A percentile compares a stretch with the other conserved stretches of the same genome.
These are phyloP conservation scores for Bruguiera parviflora DNA, from an alignment of 345 rosid genomes.

Conservation along the genomic window DNA sequence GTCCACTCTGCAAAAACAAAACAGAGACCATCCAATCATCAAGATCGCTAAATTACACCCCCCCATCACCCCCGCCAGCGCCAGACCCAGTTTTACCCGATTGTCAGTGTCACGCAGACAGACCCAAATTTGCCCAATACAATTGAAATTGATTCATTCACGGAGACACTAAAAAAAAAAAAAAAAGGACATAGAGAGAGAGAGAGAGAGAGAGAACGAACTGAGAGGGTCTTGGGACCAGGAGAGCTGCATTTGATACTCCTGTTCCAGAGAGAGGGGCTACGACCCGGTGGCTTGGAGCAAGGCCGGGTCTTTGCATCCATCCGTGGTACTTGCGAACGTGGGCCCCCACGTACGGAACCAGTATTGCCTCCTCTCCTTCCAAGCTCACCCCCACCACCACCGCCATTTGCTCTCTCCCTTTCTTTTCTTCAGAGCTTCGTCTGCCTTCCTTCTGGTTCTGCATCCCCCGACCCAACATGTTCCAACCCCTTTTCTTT, in stretches of 20 bases:
- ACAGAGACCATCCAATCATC: neutral
- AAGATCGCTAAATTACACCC: too few species aligned
- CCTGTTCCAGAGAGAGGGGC: conserved; percentile 77
- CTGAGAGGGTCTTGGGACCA: conserved; percentile 94
- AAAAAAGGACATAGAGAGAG: neutral
- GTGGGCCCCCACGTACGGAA: conserved; percentile 78
- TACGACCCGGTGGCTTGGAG: conserved; percentile 89
- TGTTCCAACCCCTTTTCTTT: too few species aligned
- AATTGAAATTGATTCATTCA: neutral
- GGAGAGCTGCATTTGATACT: conserved; percentile 76
- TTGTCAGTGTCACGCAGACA: neutral
- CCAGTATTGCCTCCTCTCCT: conserved; percentile 44
- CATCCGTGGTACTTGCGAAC: conserved; percentile 76
- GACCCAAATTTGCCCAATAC: conserved; percentile 9
- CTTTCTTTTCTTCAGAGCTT: too few species aligned
- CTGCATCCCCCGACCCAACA: too few species aligned
- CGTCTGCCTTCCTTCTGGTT: too few species aligned
- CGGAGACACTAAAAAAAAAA: neutral
- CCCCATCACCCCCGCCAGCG: too few species aligned
- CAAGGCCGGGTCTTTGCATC: conserved; percentile 85
- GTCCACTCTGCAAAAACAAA: conserved; percentile 63
- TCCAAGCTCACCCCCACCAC: too few species aligned
- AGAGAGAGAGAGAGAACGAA: conserved; percentile 21
- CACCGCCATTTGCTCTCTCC: too few species aligned
- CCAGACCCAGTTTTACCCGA: too few species aligned